Evolutionary conservation across 2,329 filamentous ascomycete species (phyloP).

Genomic region (Metarhizium rileyi): DNA sequence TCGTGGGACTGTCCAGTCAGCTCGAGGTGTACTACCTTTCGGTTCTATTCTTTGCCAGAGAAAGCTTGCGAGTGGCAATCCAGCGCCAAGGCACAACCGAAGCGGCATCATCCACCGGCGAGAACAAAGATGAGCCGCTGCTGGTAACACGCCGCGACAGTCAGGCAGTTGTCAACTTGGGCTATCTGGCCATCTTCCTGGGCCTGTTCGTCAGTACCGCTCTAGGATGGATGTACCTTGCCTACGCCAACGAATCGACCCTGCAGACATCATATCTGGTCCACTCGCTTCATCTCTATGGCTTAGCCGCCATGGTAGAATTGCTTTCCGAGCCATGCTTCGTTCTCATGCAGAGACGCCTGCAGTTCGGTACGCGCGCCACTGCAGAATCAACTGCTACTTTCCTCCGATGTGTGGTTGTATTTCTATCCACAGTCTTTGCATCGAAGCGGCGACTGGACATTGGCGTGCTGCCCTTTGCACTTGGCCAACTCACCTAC

Average conservation of each 20-base stretch:
- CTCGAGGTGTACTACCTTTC: slow-evolving; percentile 89
- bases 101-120: slow-evolving; percentile 1
- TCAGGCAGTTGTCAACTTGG: slow-evolving; percentile 80
- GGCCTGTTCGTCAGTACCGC: slow-evolving; percentile 54
- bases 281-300: slow-evolving; percentile 43
- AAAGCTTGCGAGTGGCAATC: slow-evolving; percentile 83
- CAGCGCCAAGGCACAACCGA: slow-evolving; percentile 54
- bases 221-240: slow-evolving; percentile 60
- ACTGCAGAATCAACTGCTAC: slow-evolving; percentile 77
- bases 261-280: slow-evolving; percentile 54
- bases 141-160: slow-evolving; percentile 27
- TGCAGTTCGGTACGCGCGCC: slow-evolving; percentile 72
- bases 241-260: slow-evolving; percentile 35
- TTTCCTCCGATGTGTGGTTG: slow-evolving; percentile 63
- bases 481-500: slow-evolving; percentile 74
- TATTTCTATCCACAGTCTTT: slow-evolving; percentile 61
- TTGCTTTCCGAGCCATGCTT: slow-evolving; percentile 82
- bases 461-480: slow-evolving; percentile 78
- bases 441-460: slow-evolving; percentile 39
- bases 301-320: slow-evolving; percentile 55
- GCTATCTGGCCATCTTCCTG: slow-evolving; percentile 65
- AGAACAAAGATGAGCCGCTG: slow-evolving; percentile 5
- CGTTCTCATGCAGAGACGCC: slow-evolving; percentile 71
- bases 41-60: slow-evolving; percentile 87
- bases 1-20: slow-evolving; percentile 79